Base-by-base conservation (phyloP, 208 protist species). In the Angomonas deanei region DNA sequence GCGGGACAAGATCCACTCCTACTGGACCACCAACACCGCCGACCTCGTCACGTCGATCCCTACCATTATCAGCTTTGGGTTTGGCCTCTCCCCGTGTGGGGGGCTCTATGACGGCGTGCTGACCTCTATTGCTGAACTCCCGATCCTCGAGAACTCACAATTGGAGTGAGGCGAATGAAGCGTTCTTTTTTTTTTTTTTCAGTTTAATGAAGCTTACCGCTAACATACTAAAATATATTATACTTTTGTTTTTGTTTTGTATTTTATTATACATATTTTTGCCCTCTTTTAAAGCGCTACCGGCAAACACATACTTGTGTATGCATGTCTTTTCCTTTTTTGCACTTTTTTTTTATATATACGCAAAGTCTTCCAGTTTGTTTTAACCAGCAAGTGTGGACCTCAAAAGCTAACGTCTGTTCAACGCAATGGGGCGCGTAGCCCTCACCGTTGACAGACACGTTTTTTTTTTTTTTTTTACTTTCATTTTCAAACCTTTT, bases 111-210 rank as follows among this genome's bases (percentile, higher is more conserved):
- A 50, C 42, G 19, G 4, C 42, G 42, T 26, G 17, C 4, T 50
- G n/a, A 39, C 30, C 42, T 13, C 46, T 10, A 58, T 30, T 61
- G 26, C 32, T 66, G 48, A 42, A 10, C 64, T 53, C 1, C 49
- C 23, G 13, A n/a, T 61, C n/a, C 11, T 13, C 42, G 17, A n/a
- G n/a, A n/a, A n/a, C n/a, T n/a, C n/a, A n/a, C n/a, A n/a, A n/a
- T n/a, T n/a, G n/a, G n/a, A n/a, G n/a, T n/a, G n/a, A n/a, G n/a
- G n/a, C n/a, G n/a, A n/a, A n/a, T n/a, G n/a, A n/a, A n/a, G n/a
- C n/a, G n/a, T n/a, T 28, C 31, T 34, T 32, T 26, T 64, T 54
- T 57, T 47, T 46, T 27, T 47, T 58, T 66, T 49, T 48, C 30
- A 31, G n/a, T 64, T 24, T 55, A 38, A 33, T 39, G n/a, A n/a